Conservation (phyloP, 2,329 filamentous ascomycete genomes). For the Sporothrix euskadiensis region DNA sequence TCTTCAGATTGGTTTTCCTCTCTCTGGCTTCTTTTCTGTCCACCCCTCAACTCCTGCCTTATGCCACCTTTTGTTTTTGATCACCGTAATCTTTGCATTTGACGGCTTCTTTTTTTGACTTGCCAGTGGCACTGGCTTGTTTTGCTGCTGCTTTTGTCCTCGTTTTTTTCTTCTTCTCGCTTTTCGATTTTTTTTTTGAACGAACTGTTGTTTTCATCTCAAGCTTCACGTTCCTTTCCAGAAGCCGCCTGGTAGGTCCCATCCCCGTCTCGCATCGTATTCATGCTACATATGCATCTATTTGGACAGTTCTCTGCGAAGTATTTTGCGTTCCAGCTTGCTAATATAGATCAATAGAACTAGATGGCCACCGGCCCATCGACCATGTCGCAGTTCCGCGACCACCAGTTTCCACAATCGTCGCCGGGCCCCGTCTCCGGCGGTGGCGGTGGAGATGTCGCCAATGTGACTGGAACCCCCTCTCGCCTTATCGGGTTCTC, state of each 20-base stretch:
- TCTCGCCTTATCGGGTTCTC: constrained; percentile 65
- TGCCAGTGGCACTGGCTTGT: neutral
- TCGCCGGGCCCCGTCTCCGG: constrained; percentile 53
- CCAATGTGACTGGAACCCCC: constrained; percentile 54
- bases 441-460: constrained; percentile 15
- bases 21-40: neutral
- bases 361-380: neutral
- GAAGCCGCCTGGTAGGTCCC: constrained; percentile 1
- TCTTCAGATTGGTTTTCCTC: neutral
- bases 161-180: no score
- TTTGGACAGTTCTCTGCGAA: neutral
- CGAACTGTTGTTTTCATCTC: neutral
- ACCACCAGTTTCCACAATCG: constrained; percentile 45
- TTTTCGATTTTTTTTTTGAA: constrained; percentile 13
- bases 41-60: constrained; percentile 19
- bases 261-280: neutral
- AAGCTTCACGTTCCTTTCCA: neutral
- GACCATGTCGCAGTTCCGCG: constrained; percentile 46
- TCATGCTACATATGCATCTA: neutral
- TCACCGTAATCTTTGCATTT: constrained; percentile 29
- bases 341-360: neutral
- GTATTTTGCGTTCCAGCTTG: neutral
- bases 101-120: constrained; percentile 23
- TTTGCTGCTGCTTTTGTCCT: neutral
- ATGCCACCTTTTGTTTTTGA: constrained; percentile 21